A percentile compares a stretch with the other conserved stretches of the same genome.
These are phyloP conservation scores for Luzula sylvatica DNA, from an alignment of 176 grass and related monocot genomes.

Conservation along the genomic window DNA sequence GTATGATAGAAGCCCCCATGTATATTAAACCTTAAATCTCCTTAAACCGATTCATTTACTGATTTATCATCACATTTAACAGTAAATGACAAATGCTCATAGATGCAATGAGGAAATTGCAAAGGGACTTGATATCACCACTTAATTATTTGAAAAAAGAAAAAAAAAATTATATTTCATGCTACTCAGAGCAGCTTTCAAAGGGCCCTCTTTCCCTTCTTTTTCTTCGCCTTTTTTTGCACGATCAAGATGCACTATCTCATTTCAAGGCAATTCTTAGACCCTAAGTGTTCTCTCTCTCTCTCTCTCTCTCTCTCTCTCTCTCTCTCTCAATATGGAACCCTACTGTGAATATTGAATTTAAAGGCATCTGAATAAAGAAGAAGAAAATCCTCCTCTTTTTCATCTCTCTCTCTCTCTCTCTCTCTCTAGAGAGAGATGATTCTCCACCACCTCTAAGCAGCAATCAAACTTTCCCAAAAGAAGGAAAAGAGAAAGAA, in stretches of 20 bases:
- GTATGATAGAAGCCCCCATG: no score
- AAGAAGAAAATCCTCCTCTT: constrained; percentile 10
- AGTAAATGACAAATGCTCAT: no score
- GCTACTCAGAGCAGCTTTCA: neutral
- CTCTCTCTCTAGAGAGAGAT: constrained; percentile 12
- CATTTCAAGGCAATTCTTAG: constrained; percentile 2
- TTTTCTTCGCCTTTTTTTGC: neutral
- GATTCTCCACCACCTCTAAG: constrained; percentile 55
- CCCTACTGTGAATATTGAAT: constrained; percentile 9
- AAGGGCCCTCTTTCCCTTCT: neutral
- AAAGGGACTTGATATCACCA: no score
- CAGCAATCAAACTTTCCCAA: constrained; percentile 29
- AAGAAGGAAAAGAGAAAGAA: constrained; percentile 15
- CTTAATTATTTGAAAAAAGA: no score
- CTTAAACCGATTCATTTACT: no score
- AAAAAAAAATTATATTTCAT: no score
- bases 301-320: constrained; percentile 4
- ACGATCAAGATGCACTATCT: constrained; percentile 9
- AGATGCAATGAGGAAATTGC: no score
- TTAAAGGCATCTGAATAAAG: constrained; percentile 17
- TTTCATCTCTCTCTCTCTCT: constrained; percentile 5
- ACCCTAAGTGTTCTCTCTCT: constrained; percentile 8
- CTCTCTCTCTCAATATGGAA: constrained; percentile 1
- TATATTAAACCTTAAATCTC: no score
- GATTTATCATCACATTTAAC: no score